These are phyloP conservation scores for Moringa oleifera DNA, from an alignment of 345 rosid species.

Conservation along the genomic window DNA sequence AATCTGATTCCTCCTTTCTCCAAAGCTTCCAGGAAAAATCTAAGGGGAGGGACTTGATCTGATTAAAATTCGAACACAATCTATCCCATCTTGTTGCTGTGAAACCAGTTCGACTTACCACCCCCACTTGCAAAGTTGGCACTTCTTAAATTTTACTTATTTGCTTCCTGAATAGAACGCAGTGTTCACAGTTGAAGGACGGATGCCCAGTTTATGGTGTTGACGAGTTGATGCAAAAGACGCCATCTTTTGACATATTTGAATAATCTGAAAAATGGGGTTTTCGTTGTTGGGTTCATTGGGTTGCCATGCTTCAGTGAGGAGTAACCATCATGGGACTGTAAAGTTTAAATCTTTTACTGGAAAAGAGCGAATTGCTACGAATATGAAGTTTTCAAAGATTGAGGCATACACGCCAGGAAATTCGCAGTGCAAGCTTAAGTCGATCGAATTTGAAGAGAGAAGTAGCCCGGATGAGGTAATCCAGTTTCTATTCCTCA, in stretches of 20 bases:
- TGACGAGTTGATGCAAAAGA: neutral
- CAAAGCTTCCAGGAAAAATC: neutral
- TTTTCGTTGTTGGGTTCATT: conserved; percentile 34
- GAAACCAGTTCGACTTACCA: too few relatives aligned
- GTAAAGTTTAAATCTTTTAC: conserved; percentile 26
- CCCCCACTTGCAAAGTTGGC: conserved; percentile 3
- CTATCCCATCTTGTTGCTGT: too few relatives aligned
- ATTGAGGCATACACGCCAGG: conserved; percentile 17
- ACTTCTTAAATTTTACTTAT: neutral
- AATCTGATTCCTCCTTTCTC: neutral
- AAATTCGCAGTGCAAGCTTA: conserved; percentile 30
- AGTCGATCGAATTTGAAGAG: conserved; percentile 42
- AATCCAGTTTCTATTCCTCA: conserved; percentile 8
- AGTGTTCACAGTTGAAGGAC: too few relatives aligned
- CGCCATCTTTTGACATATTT: neutral
- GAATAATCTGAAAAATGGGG: conserved; percentile 32
- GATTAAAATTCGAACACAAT: too few relatives aligned
- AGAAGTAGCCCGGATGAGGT: conserved; percentile 86
- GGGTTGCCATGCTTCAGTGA: conserved; percentile 24
- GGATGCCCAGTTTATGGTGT: neutral
- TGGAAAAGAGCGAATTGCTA: conserved; percentile 19
- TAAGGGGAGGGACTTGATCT: too few relatives aligned
- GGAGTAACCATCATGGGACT: conserved; percentile 14
- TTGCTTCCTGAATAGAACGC: neutral
- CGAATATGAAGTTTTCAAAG: conserved; percentile 19